Evolutionary conservation across 306 rosid genomes (phyloP).

Genomic region (Elaeagnus macrophylla): DNA sequence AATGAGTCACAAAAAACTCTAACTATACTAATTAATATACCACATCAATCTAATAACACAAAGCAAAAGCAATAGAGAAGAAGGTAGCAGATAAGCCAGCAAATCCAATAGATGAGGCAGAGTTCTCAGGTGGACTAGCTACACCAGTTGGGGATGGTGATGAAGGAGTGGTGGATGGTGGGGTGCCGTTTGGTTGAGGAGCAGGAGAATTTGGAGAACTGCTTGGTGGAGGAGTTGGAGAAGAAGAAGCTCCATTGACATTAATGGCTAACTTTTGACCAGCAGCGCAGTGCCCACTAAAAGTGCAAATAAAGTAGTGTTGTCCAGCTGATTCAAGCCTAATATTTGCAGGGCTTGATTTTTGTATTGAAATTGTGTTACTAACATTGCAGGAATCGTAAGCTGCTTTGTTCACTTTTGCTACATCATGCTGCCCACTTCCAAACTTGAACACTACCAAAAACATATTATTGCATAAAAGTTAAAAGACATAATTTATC

Average conservation of each 20-base stretch:
- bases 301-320: slow-evolving; percentile 46
- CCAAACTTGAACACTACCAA: slow-evolving; percentile 42
- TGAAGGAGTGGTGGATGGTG: background rate
- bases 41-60: no score
- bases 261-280: slow-evolving; percentile 56
- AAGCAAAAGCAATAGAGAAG: no score
- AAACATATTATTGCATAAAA: background rate
- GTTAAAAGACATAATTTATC: no score
- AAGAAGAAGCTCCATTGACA: slow-evolving; percentile 32
- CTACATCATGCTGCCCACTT: slow-evolving; percentile 33
- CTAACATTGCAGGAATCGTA: slow-evolving; percentile 34
- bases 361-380: slow-evolving; percentile 1
- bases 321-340: slow-evolving; percentile 32
- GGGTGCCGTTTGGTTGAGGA: background rate
- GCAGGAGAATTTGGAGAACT: slow-evolving; percentile 10
- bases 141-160: no score
- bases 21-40: no score
- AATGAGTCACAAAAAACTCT: no score
- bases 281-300: slow-evolving; percentile 26
- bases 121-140: no score
- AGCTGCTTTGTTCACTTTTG: slow-evolving; percentile 39
- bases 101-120: no score
- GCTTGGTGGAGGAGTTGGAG: slow-evolving; percentile 39
- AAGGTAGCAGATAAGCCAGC: no score
- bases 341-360: slow-evolving; percentile 28